A percentile compares a stretch with the other conserved stretches of the same genome.
phyloP scores from a whole-genome alignment of 805 yeast genomes.

The Barnettozyma salicaria region DNA sequence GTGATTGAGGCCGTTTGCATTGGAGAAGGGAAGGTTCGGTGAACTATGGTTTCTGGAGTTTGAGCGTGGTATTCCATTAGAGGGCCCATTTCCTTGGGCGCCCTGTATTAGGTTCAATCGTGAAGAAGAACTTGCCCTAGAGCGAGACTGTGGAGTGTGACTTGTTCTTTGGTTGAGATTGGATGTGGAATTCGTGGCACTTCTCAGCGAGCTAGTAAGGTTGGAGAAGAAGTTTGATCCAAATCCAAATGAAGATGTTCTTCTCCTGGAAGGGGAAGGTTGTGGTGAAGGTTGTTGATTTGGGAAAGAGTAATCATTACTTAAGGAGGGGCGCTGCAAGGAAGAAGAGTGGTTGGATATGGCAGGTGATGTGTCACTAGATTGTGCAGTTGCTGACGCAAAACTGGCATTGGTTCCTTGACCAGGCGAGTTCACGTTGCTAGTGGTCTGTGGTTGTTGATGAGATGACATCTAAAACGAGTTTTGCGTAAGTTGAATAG shows the following conservation, averaged over 20 bases:
- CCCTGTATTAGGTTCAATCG: slow-evolving; percentile 17
- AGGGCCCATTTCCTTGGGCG: not conserved
- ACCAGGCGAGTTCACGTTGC: too few species aligned
- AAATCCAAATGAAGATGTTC: slow-evolving; percentile 26
- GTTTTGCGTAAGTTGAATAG: too few species aligned
- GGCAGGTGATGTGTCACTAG: slow-evolving; percentile 2
- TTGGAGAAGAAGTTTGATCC: slow-evolving; percentile 24
- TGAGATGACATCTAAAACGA: not conserved
- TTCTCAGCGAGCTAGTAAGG: slow-evolving; percentile 23
- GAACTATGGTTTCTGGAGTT: slow-evolving; percentile 7
- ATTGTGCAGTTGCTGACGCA: not conserved
- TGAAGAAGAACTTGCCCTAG: slow-evolving; percentile 26
- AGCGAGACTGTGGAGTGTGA: slow-evolving; percentile 14
- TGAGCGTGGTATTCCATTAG: slow-evolving; percentile 5
- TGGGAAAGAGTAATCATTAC: slow-evolving; percentile 2
- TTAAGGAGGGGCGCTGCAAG: slow-evolving; percentile 7
- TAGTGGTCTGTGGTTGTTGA: not conserved
- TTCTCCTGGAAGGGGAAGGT: slow-evolving; percentile 19
- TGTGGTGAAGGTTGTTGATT: slow-evolving; percentile 9
- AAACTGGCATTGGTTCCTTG: too few species aligned
- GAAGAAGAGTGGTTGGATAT: not conserved
- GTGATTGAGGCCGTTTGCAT: slow-evolving; percentile 1
- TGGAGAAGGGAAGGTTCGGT: slow-evolving; percentile 7
- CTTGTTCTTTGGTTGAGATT: slow-evolving; percentile 5
- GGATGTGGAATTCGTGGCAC: slow-evolving; percentile 21